These are phyloP conservation scores for Microdochium bolleyi DNA, from an alignment of 2,329 filamentous ascomycete species.

Conservation along the genomic window DNA sequence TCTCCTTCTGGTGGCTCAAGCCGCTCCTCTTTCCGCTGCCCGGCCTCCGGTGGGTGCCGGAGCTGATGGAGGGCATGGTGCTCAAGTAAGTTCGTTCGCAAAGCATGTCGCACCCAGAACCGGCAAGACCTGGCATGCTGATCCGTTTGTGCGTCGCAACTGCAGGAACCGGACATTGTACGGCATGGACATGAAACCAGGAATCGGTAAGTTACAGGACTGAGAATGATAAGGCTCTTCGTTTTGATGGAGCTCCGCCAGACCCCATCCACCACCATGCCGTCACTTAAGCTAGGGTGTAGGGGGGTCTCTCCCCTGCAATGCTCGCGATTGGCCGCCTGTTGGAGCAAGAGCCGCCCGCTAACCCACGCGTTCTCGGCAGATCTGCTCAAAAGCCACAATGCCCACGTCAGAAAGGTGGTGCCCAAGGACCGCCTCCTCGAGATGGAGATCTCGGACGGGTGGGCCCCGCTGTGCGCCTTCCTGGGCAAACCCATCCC, in stretches of 20 bases:
- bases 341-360: not conserved
- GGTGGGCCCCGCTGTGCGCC: slow-evolving; percentile 18
- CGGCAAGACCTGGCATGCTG: too few species aligned
- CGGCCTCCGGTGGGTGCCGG: slow-evolving; percentile 2
- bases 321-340: too few species aligned
- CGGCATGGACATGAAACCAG: slow-evolving; percentile 2
- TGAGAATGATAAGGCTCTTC: not conserved
- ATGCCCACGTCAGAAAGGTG: slow-evolving; percentile 5
- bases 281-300: too few species aligned
- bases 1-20: slow-evolving; percentile 7
- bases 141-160: not conserved
- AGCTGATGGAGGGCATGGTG: slow-evolving; percentile 2
- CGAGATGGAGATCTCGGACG: slow-evolving; percentile 11
- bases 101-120: too few species aligned
- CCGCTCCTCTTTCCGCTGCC: slow-evolving; percentile 2
- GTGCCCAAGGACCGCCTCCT: slow-evolving; percentile 10
- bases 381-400: slow-evolving; percentile 9
- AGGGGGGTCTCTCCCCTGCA: too few species aligned
- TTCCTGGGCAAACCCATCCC: slow-evolving; percentile 16
- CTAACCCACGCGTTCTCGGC: not conserved
- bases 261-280: too few species aligned
- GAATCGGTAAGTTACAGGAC: slow-evolving; percentile 1
- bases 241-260: not conserved
- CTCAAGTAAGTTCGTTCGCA: slow-evolving; percentile 2
- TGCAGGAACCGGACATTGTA: slow-evolving; percentile 2